A percentile compares a stretch with the other conserved stretches of the same genome.
phyloP scores from a whole-genome alignment of 306 rosid species.

The Vigna hirtella region DNA sequence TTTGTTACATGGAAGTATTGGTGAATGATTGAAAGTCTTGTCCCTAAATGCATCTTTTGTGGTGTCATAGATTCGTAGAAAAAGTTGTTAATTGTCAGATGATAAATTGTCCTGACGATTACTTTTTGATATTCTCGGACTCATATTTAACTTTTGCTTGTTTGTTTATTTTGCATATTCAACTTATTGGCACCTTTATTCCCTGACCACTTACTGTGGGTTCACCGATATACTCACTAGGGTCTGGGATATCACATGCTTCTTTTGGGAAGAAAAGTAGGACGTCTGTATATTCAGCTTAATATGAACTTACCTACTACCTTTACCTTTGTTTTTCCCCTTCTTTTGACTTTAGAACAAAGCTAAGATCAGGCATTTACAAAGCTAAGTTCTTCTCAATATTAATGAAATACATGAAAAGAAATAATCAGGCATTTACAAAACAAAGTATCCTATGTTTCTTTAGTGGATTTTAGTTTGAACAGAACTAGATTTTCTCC shows the following conservation, averaged over 20 bases:
- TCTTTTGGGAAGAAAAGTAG: neutral
- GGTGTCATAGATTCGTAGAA: neutral
- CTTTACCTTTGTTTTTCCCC: neutral
- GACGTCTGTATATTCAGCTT: neutral
- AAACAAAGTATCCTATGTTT: neutral
- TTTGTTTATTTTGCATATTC: neutral
- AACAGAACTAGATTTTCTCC: neutral
- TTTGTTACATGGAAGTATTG: neutral
- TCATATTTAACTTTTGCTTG: neutral
- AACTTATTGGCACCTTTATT: neutral
- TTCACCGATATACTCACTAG: neutral
- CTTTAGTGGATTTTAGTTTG: neutral
- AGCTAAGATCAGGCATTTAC: too few species aligned
- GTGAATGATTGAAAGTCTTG: neutral
- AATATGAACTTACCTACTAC: neutral
- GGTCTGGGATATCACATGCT: neutral
- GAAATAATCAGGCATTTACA: neutral
- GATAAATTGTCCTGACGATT: neutral
- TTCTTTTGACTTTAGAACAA: slow-evolving; percentile 1
- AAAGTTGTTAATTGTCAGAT: neutral
- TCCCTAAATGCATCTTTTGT: neutral
- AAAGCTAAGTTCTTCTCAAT: neutral
- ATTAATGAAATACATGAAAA: neutral
- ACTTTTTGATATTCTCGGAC: neutral
- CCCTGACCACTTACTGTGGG: neutral